Percentiles rank a stretch among this genome's conserved stretches.
These are phyloP conservation scores for Plectranthus barbatus DNA, from an alignment of 257 asterid species.

Conservation along the genomic window DNA sequence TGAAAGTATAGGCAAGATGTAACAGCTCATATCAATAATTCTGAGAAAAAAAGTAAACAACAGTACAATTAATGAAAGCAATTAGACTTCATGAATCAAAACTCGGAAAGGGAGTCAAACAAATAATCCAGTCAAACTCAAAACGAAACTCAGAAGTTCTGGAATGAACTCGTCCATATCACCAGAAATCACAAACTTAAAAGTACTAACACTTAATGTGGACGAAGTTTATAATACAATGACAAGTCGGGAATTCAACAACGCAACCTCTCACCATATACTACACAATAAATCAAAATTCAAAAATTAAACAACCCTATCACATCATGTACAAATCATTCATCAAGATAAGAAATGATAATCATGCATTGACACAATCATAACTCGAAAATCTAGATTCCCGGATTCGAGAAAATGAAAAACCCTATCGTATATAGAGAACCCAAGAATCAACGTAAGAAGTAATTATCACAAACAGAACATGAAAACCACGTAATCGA, in stretches of 20 bases:
- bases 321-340: no score
- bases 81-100: slow-evolving; percentile 4
- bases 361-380: no score
- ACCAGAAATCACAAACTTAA: not conserved
- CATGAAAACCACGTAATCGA: not conserved
- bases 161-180: not conserved
- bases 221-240: slow-evolving; percentile 7
- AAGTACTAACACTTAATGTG: not conserved
- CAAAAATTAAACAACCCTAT: no score
- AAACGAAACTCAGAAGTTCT: slow-evolving; percentile 2
- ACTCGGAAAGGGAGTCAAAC: not conserved
- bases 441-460: no score
- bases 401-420: no score
- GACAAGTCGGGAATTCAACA: not conserved
- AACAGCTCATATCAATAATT: slow-evolving; percentile 1
- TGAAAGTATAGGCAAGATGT: not conserved
- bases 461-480: not conserved
- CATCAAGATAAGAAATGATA: not conserved
- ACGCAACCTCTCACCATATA: no score
- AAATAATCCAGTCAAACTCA: not conserved
- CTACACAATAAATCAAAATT: no score
- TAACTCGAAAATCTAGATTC: slow-evolving; percentile 2
- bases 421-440: no score
- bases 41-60: not conserved
- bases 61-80: not conserved